These are phyloP conservation scores for Coemansia sp. DNA, from an alignment of 192 early-diverging fungal species.

Conservation along the genomic window DNA sequence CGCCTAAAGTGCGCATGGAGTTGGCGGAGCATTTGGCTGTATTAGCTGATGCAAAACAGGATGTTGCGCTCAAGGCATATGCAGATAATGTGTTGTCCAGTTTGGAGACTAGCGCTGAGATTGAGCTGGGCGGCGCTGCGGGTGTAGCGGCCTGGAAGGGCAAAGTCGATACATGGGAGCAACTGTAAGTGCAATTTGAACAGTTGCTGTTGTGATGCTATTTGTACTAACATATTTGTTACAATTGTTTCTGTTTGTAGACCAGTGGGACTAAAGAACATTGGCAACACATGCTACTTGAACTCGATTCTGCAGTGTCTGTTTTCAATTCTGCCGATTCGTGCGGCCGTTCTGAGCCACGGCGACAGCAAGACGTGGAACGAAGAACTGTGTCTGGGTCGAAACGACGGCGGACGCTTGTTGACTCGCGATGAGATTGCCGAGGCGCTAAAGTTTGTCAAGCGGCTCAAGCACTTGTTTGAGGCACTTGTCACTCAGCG, in stretches of 20 bases:
- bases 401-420: slow-evolving; percentile 30
- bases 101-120: slow-evolving; percentile 9
- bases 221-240: background rate
- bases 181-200: slow-evolving; percentile 23
- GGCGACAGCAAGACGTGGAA: slow-evolving; percentile 52
- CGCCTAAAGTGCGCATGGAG: slow-evolving; percentile 33
- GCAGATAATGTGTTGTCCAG: slow-evolving; percentile 22
- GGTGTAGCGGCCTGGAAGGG: slow-evolving; percentile 12
- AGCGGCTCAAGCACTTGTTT: slow-evolving; percentile 57
- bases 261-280: slow-evolving; percentile 75
- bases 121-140: slow-evolving; percentile 10
- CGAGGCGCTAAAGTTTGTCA: slow-evolving; percentile 50
- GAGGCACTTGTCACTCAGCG: slow-evolving; percentile 34
- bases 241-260: background rate
- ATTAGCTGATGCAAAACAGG: slow-evolving; percentile 25
- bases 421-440: slow-evolving; percentile 22
- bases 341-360: slow-evolving; percentile 58
- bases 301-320: slow-evolving; percentile 81
- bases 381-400: slow-evolving; percentile 27
- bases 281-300: slow-evolving; percentile 88
- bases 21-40: slow-evolving; percentile 27
- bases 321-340: slow-evolving; percentile 64
- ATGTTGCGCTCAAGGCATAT: slow-evolving; percentile 24
- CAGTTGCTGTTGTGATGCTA: background rate
- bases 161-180: slow-evolving; percentile 29